Conservation (phyloP, 2,329 filamentous ascomycete genomes). For the Scytalidium lignicola region DNA sequence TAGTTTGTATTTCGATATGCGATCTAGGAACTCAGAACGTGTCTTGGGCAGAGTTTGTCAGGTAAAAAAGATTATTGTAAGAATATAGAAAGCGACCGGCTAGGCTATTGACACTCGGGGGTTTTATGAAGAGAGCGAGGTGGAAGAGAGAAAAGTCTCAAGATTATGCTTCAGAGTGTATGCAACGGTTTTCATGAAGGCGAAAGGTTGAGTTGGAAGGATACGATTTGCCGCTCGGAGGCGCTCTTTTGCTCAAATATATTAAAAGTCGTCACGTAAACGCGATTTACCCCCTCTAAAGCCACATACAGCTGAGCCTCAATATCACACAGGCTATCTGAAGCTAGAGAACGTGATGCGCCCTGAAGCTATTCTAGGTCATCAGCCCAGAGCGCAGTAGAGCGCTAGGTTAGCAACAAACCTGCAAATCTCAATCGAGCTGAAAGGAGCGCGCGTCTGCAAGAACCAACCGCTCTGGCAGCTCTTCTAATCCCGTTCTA, state of each 20-base stretch:
- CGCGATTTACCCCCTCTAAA: neutral
- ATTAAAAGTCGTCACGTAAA: neutral
- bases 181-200: neutral
- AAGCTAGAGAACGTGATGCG: slow-evolving; percentile 13
- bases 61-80: neutral
- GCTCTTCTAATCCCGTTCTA: slow-evolving; percentile 24
- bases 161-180: neutral
- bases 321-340: neutral
- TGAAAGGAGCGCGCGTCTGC: slow-evolving; percentile 8
- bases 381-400: slow-evolving; percentile 24
- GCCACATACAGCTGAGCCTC: neutral
- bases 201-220: neutral
- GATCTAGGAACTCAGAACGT: neutral
- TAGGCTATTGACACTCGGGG: neutral
- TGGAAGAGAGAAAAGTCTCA: neutral
- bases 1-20: neutral
- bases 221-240: neutral
- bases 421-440: neutral
- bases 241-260: neutral
- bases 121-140: neutral
- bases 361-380: slow-evolving; percentile 17
- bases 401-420: slow-evolving; percentile 15
- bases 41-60: neutral
- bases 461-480: slow-evolving; percentile 27
- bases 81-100: neutral